Percentiles rank a stretch among this genome's conserved stretches.
Evolutionary conservation across 352 stramenopile genomes (phyloP).

Genomic region (Saprolegnia diclina): DNA sequence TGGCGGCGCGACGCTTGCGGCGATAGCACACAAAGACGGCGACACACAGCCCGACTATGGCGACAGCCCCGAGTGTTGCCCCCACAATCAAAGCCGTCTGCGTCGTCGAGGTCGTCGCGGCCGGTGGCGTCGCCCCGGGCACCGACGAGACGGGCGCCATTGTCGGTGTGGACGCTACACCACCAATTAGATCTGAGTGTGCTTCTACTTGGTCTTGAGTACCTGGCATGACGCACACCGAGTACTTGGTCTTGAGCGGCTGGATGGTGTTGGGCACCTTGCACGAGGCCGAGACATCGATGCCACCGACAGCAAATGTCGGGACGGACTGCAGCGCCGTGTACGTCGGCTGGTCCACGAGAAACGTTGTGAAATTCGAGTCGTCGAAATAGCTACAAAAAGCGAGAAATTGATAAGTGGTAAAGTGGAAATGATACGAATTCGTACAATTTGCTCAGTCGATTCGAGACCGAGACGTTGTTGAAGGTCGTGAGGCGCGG

Average conservation of each 20-base stretch:
- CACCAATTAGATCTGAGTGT: too few relatives aligned
- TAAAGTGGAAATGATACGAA: background rate
- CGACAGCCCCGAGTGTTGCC: background rate
- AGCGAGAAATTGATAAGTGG: background rate
- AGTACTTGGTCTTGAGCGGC: slow-evolving; percentile 10
- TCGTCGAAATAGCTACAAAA: slow-evolving; percentile 7
- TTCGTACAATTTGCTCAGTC: slow-evolving; percentile 14
- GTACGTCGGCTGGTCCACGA: slow-evolving; percentile 14
- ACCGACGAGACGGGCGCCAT: too few relatives aligned
- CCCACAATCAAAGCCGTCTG: background rate
- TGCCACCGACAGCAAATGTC: slow-evolving; percentile 4
- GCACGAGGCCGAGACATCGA: slow-evolving; percentile 15
- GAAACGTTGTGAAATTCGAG: slow-evolving; percentile 23
- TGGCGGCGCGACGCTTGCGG: background rate
- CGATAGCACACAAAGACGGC: background rate
- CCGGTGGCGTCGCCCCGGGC: background rate
- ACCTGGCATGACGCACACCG: slow-evolving; percentile 23
- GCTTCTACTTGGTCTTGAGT: background rate
- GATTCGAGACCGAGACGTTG: slow-evolving; percentile 12
- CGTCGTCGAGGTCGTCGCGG: background rate
- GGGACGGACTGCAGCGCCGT: slow-evolving; percentile 1
- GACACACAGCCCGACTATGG: background rate
- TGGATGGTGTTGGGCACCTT: slow-evolving; percentile 4
- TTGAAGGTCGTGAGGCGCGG: background rate
- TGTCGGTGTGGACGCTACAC: too few relatives aligned